Evolutionary conservation across 2,329 filamentous ascomycete genomes (phyloP).

Genomic region (Cryphonectria nitschkei): DNA sequence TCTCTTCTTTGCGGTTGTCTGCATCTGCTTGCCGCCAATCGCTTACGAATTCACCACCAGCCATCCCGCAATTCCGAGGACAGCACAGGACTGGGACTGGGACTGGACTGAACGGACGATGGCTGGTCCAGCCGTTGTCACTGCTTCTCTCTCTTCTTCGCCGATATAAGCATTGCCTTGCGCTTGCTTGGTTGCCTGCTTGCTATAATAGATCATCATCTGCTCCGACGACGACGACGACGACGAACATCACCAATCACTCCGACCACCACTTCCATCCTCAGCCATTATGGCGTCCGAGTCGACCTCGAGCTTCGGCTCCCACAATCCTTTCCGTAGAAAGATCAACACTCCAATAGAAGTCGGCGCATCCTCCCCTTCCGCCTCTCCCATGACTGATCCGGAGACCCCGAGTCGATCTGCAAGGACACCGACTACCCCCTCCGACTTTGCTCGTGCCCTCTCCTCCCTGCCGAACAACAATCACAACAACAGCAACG

Average conservation of each 20-base stretch:
- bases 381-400: slow-evolving; percentile 31
- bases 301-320: slow-evolving; percentile 38
- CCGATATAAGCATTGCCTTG: not conserved
- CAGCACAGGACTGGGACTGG: not conserved
- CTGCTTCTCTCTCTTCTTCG: not conserved
- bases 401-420: not conserved
- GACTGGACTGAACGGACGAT: slow-evolving; percentile 1
- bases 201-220: slow-evolving; percentile 2
- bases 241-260: slow-evolving; percentile 7
- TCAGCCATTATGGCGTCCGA: slow-evolving; percentile 40
- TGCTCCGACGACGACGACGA: slow-evolving; percentile 2
- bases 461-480: slow-evolving; percentile 21
- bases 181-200: not conserved
- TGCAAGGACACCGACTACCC: slow-evolving; percentile 19
- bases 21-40: slow-evolving; percentile 1
- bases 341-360: slow-evolving; percentile 36
- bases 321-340: slow-evolving; percentile 59
- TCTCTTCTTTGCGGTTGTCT: not conserved
- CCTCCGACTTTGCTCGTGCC: slow-evolving; percentile 30
- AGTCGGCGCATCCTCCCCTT: slow-evolving; percentile 26
- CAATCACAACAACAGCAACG: not conserved
- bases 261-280: not conserved
- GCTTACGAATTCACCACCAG: not conserved
- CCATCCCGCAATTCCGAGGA: not conserved
- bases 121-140: slow-evolving; percentile 1